Evolutionary conservation across 768 basidiomycete species (phyloP).

Genomic region (Leccinellum rugosiceps): DNA sequence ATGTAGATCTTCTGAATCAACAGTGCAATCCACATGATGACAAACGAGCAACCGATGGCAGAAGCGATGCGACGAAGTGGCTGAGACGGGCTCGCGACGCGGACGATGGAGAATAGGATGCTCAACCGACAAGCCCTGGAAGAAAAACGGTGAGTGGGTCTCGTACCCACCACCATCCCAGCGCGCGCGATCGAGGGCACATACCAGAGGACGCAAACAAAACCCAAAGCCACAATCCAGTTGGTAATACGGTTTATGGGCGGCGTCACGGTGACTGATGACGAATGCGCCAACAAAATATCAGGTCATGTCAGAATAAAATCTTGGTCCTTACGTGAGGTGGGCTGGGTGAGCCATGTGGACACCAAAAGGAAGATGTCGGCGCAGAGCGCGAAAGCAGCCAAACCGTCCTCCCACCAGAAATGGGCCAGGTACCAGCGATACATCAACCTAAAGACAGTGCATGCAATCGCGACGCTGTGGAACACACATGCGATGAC

Average conservation of each 20-base stretch:
- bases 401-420: slow-evolving; percentile 32
- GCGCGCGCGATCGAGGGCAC: not conserved
- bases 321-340: not conserved
- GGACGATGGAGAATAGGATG: slow-evolving; percentile 24
- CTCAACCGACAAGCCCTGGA: slow-evolving; percentile 25
- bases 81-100: slow-evolving; percentile 10
- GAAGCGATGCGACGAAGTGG: slow-evolving; percentile 1
- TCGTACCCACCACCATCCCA: not conserved
- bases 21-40: slow-evolving; percentile 23
- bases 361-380: slow-evolving; percentile 15
- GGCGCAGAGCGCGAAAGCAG: slow-evolving; percentile 17
- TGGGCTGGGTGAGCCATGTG: slow-evolving; percentile 1
- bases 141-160: not conserved
- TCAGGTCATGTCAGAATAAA: no score
- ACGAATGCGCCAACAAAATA: not conserved
- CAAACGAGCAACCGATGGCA: slow-evolving; percentile 13
- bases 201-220: slow-evolving; percentile 22
- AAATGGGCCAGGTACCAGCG: slow-evolving; percentile 18
- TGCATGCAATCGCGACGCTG: slow-evolving; percentile 21
- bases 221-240: slow-evolving; percentile 15
- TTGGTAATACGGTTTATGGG: not conserved
- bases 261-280: not conserved
- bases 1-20: slow-evolving; percentile 14
- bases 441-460: slow-evolving; percentile 22
- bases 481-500: slow-evolving; percentile 17